Evolutionary conservation across 2,329 filamentous ascomycete genomes (phyloP).

Genomic region (Seiridium unicorne): DNA sequence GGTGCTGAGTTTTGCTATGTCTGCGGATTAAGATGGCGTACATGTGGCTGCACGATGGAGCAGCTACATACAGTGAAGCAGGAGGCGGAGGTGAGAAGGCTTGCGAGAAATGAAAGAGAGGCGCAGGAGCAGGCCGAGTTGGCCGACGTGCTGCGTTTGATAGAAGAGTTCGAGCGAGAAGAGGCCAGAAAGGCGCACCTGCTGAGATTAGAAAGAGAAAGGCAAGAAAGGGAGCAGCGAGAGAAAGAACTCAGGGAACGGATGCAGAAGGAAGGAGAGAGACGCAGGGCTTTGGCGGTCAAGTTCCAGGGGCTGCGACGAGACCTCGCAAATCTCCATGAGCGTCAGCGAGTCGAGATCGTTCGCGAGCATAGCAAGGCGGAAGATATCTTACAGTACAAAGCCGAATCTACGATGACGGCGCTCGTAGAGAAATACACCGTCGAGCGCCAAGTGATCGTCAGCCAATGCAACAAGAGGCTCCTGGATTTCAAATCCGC

Average conservation of each 20-base stretch:
- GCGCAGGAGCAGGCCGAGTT: constrained; percentile 32
- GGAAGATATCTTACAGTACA: constrained; percentile 20
- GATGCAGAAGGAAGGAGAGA: constrained; percentile 35
- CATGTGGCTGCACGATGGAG: constrained; percentile 61
- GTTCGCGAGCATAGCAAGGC: constrained; percentile 36
- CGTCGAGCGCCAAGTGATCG: constrained; percentile 28
- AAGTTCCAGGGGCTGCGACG: constrained; percentile 37
- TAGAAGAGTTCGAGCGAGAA: constrained; percentile 48
- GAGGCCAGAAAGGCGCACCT: constrained; percentile 41
- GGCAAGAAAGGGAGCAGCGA: constrained; percentile 33
- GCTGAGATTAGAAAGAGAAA: constrained; percentile 35
- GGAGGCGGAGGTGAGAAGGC: constrained; percentile 31
- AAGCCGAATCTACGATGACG: constrained; percentile 21
- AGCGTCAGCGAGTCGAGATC: constrained; percentile 38
- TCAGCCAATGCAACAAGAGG: constrained; percentile 20
- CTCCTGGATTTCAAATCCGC: constrained; percentile 30
- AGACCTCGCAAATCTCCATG: constrained; percentile 38
- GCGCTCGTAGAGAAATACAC: constrained; percentile 32
- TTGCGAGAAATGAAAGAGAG: constrained; percentile 30
- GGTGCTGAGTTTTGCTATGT: constrained; percentile 83
- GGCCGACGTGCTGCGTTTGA: constrained; percentile 38
- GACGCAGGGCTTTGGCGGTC: constrained; percentile 34
- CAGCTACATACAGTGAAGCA: constrained; percentile 41
- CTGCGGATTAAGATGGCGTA: constrained; percentile 70
- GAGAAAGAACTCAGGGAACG: constrained; percentile 36